Evolutionary conservation across 768 basidiomycete species (phyloP).

Genomic region (Cyathus striatus): DNA sequence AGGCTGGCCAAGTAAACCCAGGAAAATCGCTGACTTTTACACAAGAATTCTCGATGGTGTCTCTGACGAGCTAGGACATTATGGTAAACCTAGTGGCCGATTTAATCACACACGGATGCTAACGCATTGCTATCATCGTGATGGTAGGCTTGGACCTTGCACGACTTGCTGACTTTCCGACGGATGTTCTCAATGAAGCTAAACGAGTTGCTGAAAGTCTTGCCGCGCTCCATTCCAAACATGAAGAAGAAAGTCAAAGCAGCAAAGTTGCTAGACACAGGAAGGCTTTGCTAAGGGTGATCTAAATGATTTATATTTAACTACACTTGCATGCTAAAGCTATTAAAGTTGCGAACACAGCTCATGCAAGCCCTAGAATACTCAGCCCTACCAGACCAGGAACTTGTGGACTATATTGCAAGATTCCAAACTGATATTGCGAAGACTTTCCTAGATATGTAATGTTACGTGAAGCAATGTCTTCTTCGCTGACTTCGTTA

Average conservation of each 20-base stretch:
- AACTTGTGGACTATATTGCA: conserved; percentile 59
- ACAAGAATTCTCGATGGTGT: conserved; percentile 71
- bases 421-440: conserved; percentile 70
- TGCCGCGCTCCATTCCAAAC: conserved; percentile 47
- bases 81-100: too few species aligned
- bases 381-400: conserved; percentile 69
- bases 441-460: conserved; percentile 34
- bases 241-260: conserved; percentile 59
- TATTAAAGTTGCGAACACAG: too few species aligned
- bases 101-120: too few species aligned
- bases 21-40: too few species aligned
- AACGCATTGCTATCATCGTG: too few species aligned
- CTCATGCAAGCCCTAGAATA: conserved; percentile 69
- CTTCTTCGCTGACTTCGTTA: neutral
- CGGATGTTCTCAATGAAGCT: conserved; percentile 60
- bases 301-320: conserved; percentile 1
- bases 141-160: conserved; percentile 81
- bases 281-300: conserved; percentile 65
- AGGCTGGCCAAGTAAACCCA: too few species aligned
- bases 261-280: conserved; percentile 55
- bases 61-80: conserved; percentile 59
- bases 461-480: too few species aligned
- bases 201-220: conserved; percentile 57
- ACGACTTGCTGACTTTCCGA: conserved; percentile 79
- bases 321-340: neutral